Evolutionary conservation across 2,329 filamentous ascomycete genomes (phyloP).

Genomic region (Penicillium sp.): DNA sequence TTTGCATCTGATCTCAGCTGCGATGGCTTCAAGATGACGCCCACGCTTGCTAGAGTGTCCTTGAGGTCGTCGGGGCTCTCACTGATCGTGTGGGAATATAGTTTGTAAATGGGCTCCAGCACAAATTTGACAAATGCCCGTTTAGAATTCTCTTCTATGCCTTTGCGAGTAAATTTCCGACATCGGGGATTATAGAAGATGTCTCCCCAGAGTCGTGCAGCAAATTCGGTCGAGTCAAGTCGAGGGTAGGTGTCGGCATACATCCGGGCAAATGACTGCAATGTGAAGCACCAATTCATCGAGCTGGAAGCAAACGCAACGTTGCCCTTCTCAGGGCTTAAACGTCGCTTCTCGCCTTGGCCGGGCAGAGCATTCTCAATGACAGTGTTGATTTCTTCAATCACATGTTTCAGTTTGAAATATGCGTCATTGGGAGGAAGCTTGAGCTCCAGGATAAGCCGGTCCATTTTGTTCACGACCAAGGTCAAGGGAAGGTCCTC

Average conservation of each 20-base stretch:
- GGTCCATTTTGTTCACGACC: conserved; percentile 96
- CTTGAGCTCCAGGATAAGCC: conserved; percentile 89
- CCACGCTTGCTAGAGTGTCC: conserved; percentile 71
- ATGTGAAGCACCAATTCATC: conserved; percentile 95
- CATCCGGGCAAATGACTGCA: conserved; percentile 93
- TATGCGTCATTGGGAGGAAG: conserved; percentile 93
- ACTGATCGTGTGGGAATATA: conserved; percentile 92
- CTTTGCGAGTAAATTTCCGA: conserved; percentile 87
- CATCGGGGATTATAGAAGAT: conserved; percentile 92
- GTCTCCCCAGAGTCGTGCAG: conserved; percentile 86
- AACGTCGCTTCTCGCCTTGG: conserved; percentile 70
- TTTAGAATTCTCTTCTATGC: conserved; percentile 73
- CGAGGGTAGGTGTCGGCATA: conserved; percentile 85
- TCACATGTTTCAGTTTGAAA: conserved; percentile 98
- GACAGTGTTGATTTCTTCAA: conserved; percentile 94
- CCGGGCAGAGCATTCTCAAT: conserved; percentile 86
- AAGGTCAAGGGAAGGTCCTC: conserved; percentile 86
- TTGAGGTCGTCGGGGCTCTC: conserved; percentile 83
- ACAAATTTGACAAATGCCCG: conserved; percentile 93
- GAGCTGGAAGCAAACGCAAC: conserved; percentile 93
- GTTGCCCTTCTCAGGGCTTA: conserved; percentile 96
- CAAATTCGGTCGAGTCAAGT: conserved; percentile 79
- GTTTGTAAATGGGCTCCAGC: conserved; percentile 94
- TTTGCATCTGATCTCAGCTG: conserved; percentile 89
- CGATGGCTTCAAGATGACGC: conserved; percentile 84